Conservation (phyloP, 495 filamentous ascomycete species). For the Clohesyomyces aquaticus region DNA sequence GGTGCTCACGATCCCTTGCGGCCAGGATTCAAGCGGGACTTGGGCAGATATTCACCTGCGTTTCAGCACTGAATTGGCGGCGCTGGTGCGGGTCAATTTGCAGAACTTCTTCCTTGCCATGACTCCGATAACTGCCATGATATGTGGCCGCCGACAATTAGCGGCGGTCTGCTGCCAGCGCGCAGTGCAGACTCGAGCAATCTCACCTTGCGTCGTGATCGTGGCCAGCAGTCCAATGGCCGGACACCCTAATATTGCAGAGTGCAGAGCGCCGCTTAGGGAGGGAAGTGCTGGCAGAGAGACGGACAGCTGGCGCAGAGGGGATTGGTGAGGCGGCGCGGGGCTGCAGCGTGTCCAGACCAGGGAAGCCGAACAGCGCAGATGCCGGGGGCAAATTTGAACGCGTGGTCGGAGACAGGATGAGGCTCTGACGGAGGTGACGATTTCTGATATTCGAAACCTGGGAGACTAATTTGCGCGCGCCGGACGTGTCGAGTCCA, state of each 20-base stretch:
- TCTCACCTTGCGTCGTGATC: slow-evolving; percentile 39
- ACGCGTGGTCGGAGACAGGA: not conserved
- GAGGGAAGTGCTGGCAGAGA: slow-evolving; percentile 29
- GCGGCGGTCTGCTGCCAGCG: slow-evolving; percentile 36
- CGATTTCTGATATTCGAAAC: not conserved
- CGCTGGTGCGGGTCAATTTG: slow-evolving; percentile 38
- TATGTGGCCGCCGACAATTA: slow-evolving; percentile 42
- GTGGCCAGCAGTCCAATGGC: slow-evolving; percentile 36
- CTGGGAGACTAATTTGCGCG: not conserved
- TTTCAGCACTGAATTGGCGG: slow-evolving; percentile 42
- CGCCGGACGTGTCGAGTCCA: not conserved
- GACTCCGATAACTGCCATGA: slow-evolving; percentile 34
- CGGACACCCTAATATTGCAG: slow-evolving; percentile 32
- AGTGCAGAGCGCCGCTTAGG: slow-evolving; percentile 10
- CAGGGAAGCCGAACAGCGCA: not conserved
- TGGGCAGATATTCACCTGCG: slow-evolving; percentile 39
- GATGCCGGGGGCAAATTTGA: slow-evolving; percentile 13
- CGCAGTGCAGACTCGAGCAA: slow-evolving; percentile 39
- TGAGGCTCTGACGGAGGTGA: slow-evolving; percentile 10
- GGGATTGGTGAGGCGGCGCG: slow-evolving; percentile 27
- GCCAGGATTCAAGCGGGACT: slow-evolving; percentile 26
- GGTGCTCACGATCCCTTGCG: slow-evolving; percentile 39
- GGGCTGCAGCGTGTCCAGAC: slow-evolving; percentile 8
- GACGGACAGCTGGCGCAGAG: slow-evolving; percentile 29
- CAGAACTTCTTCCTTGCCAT: slow-evolving; percentile 37